Conservation (phyloP, 805 yeast genomes). For the Teunomyces stri region DNA sequence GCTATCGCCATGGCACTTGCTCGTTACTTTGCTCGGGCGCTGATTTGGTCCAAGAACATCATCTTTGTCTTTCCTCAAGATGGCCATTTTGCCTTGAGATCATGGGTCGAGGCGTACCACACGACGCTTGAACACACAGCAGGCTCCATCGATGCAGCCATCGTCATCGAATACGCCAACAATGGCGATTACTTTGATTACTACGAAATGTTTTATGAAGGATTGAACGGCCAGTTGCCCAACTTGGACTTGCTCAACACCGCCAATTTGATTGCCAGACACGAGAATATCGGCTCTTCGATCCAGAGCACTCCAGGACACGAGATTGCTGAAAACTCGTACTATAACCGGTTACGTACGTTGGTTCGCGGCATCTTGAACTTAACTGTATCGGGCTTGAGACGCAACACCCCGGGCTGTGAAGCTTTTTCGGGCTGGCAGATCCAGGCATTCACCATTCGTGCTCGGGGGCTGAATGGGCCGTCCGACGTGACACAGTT, state of each 20-base stretch:
- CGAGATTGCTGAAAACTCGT: conserved; percentile 47
- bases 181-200: conserved; percentile 66
- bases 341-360: conserved; percentile 54
- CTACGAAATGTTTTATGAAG: conserved; percentile 76
- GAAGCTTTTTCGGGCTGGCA: conserved; percentile 97
- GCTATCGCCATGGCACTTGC: conserved; percentile 71
- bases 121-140: conserved; percentile 81
- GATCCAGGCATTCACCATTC: conserved; percentile 81
- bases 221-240: conserved; percentile 94
- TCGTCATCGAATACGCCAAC: conserved; percentile 76
- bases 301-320: conserved; percentile 57
- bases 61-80: conserved; percentile 81
- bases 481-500: conserved; percentile 80
- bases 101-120: conserved; percentile 95
- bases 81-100: conserved; percentile 62
- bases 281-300: conserved; percentile 70
- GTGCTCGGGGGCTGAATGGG: conserved; percentile 53
- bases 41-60: conserved; percentile 94
- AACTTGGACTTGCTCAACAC: conserved; percentile 86
- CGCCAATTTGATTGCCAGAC: conserved; percentile 68
- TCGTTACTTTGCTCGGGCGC: conserved; percentile 77
- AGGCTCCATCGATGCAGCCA: conserved; percentile 89
- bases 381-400: conserved; percentile 69
- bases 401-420: conserved; percentile 56
- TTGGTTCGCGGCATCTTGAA: conserved; percentile 64